These are phyloP conservation scores for Hypoxylon fuscum DNA, from an alignment of 495 filamentous ascomycete species.

Conservation along the genomic window DNA sequence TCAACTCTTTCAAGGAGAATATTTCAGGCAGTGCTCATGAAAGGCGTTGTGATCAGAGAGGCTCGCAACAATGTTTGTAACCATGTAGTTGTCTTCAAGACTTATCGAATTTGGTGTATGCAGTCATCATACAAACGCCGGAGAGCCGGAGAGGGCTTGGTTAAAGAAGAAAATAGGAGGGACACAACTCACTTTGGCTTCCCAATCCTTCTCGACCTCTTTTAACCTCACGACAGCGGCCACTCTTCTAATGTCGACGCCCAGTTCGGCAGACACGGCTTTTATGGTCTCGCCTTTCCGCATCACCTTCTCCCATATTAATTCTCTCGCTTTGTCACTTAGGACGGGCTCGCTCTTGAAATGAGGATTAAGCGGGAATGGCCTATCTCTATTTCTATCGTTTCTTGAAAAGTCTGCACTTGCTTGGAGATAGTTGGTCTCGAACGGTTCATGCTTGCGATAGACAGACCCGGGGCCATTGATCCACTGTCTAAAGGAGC, in stretches of 20 bases:
- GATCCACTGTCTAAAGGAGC: conserved; percentile 74
- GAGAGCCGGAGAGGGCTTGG: conserved; percentile 26
- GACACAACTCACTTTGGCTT: conserved; percentile 67
- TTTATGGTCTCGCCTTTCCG: conserved; percentile 72
- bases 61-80: conserved; percentile 70
- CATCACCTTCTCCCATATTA: conserved; percentile 76
- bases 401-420: conserved; percentile 46
- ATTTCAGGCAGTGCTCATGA: conserved; percentile 11
- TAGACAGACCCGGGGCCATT: conserved; percentile 64
- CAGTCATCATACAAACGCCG: conserved; percentile 56
- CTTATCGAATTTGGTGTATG: conserved; percentile 85
- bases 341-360: conserved; percentile 80
- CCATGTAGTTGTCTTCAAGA: conserved; percentile 95
- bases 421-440: conserved; percentile 72
- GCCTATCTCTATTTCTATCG: conserved; percentile 35
- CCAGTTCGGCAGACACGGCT: conserved; percentile 77
- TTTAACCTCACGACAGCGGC: conserved; percentile 90
- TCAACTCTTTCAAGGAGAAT: too few species aligned
- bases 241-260: conserved; percentile 86
- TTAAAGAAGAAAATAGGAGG: conserved; percentile 12
- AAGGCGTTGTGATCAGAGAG: conserved; percentile 52
- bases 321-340: conserved; percentile 75
- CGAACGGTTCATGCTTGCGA: conserved; percentile 63
- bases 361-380: conserved; percentile 78
- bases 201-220: conserved; percentile 83